A percentile compares a stretch with the other conserved stretches of the same genome.
phyloP scores from a whole-genome alignment of 148 eudicot species.

The Rhododendron kiyosumense region DNA sequence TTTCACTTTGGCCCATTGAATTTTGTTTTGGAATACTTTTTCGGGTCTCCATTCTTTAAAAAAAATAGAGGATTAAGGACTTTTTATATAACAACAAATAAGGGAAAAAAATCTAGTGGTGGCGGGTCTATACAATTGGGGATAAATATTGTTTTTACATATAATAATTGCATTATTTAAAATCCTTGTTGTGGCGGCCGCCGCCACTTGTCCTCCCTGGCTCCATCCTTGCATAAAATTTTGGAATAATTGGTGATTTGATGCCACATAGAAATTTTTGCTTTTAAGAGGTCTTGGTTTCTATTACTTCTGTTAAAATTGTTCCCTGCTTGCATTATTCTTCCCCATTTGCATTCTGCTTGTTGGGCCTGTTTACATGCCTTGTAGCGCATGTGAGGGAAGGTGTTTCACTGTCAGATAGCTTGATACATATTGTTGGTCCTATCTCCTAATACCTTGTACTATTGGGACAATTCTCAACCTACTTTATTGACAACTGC shows the following conservation, averaged over 20 bases:
- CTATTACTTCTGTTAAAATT: background rate
- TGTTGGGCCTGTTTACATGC: background rate
- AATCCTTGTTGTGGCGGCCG: too few species aligned
- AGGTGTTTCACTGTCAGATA: background rate
- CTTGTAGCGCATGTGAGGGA: background rate
- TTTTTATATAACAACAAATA: too few species aligned
- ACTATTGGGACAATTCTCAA: background rate
- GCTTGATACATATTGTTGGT: background rate
- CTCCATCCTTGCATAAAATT: background rate
- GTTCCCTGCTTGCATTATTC: background rate
- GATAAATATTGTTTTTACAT: too few species aligned
- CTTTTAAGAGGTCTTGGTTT: background rate
- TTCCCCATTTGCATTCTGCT: background rate
- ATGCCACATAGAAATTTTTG: background rate
- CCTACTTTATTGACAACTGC: constrained; percentile 14
- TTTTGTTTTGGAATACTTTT: too few species aligned
- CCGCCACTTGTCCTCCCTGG: too few species aligned
- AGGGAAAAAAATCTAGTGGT: too few species aligned
- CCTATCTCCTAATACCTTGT: background rate
- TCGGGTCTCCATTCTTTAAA: too few species aligned
- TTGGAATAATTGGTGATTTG: background rate
- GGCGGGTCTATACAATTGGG: too few species aligned
- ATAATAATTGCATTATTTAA: too few species aligned
- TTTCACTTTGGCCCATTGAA: too few species aligned
- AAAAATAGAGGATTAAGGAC: too few species aligned